These are phyloP conservation scores for Candida vartiovaarae DNA, from an alignment of 805 yeast species.

Conservation along the genomic window DNA sequence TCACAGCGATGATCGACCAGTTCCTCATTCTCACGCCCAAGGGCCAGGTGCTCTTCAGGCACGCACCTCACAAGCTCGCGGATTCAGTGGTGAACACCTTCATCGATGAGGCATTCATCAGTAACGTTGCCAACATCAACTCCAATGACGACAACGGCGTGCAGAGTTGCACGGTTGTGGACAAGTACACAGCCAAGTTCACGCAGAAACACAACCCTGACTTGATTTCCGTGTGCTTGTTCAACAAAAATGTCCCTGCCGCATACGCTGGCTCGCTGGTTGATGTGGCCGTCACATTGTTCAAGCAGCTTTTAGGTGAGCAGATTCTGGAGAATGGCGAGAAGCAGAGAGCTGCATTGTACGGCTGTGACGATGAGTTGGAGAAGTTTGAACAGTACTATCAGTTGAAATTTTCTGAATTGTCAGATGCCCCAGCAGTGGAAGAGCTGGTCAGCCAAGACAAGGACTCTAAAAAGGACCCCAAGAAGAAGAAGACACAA, in stretches of 20 bases:
- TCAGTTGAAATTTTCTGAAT: slow-evolving; percentile 27
- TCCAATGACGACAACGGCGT: neutral
- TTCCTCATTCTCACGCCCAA: slow-evolving; percentile 42
- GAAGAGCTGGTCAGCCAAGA: slow-evolving; percentile 9
- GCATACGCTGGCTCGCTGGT: slow-evolving; percentile 30
- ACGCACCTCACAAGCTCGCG: slow-evolving; percentile 34
- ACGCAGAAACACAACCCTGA: slow-evolving; percentile 35
- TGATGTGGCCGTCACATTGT: slow-evolving; percentile 23
- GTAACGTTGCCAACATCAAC: slow-evolving; percentile 22
- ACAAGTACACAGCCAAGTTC: slow-evolving; percentile 36
- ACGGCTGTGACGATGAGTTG: slow-evolving; percentile 27
- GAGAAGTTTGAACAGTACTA: slow-evolving; percentile 33
- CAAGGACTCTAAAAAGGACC: slow-evolving; percentile 1
- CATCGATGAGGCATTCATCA: slow-evolving; percentile 41
- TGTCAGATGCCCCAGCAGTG: slow-evolving; percentile 11
- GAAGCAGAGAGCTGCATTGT: slow-evolving; percentile 24
- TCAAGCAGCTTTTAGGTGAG: slow-evolving; percentile 26
- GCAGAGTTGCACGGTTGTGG: neutral
- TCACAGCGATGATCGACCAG: slow-evolving; percentile 36
- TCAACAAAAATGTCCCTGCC: slow-evolving; percentile 31
- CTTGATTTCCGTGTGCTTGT: slow-evolving; percentile 37
- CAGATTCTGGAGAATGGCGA: slow-evolving; percentile 21
- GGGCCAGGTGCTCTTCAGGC: slow-evolving; percentile 46
- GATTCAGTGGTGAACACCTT: slow-evolving; percentile 38
- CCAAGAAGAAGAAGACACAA: slow-evolving; percentile 11